These are phyloP conservation scores for Leccinum subgranulosum DNA, from an alignment of 768 basidiomycete genomes.

Conservation along the genomic window DNA sequence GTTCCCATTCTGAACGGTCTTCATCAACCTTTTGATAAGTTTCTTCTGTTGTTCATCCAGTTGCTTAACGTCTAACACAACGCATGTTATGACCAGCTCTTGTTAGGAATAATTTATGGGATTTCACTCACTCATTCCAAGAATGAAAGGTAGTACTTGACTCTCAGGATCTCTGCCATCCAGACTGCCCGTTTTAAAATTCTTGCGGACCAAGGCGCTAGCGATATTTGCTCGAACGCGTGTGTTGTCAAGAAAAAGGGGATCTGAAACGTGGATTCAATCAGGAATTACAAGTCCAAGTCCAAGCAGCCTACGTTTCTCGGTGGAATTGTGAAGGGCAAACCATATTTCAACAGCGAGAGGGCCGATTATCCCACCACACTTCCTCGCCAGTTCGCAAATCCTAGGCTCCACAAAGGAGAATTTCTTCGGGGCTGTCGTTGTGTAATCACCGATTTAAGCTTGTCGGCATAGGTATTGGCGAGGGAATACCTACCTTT, in stretches of 20 bases:
- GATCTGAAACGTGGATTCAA: conserved; percentile 1
- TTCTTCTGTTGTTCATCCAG: conserved; percentile 2
- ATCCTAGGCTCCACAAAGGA: conserved; percentile 11
- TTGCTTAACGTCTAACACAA: conserved; percentile 1
- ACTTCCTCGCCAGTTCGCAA: conserved; percentile 8
- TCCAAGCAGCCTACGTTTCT: neutral
- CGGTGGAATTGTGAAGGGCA: conserved; percentile 5
- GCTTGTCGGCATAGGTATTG: too few relatives aligned
- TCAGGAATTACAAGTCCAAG: neutral
- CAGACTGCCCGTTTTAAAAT: neutral
- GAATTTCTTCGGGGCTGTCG: neutral
- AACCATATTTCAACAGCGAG: conserved; percentile 23
- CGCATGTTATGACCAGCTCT: neutral
- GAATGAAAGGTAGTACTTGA: conserved; percentile 6
- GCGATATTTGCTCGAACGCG: conserved; percentile 18
- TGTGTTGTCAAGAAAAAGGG: conserved; percentile 1
- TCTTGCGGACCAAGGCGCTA: conserved; percentile 10
- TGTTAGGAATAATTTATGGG: neutral
- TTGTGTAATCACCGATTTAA: too few relatives aligned
- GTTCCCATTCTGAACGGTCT: neutral
- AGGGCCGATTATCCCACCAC: conserved; percentile 11
- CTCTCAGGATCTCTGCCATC: neutral
- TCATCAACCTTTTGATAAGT: conserved; percentile 13
- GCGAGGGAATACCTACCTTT: conserved; percentile 6
- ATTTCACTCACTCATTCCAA: conserved; percentile 17